These are phyloP conservation scores for Cinnamomum micranthum DNA, from an alignment of 164 flowering plant genomes.

Conservation along the genomic window DNA sequence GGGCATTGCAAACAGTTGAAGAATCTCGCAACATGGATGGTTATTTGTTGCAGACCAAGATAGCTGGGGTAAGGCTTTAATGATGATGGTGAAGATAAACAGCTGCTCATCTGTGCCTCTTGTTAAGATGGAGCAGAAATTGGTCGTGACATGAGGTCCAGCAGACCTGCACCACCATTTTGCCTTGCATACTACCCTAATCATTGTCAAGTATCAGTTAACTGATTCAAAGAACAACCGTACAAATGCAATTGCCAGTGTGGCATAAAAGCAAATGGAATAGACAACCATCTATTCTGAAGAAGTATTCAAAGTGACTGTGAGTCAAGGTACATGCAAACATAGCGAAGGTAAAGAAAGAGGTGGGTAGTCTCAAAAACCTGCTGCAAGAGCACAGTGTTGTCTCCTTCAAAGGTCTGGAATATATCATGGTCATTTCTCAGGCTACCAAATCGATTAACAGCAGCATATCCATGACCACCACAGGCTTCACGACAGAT, in stretches of 20 bases:
- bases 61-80: no score
- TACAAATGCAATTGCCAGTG: background rate
- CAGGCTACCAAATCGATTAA: constrained; percentile 80
- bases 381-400: constrained; percentile 97
- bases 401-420: constrained; percentile 99
- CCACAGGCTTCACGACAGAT: constrained; percentile 94
- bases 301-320: background rate
- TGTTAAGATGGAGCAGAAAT: background rate
- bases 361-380: constrained; percentile 22
- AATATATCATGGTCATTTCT: constrained; percentile 97
- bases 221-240: background rate
- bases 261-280: background rate
- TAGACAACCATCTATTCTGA: background rate
- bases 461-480: constrained; percentile 98
- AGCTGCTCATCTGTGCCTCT: background rate
- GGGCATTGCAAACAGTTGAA: background rate
- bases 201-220: background rate
- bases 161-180: background rate
- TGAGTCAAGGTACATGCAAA: background rate
- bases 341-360: background rate
- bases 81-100: no score
- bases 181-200: background rate
- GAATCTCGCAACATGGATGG: background rate
- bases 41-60: no score
- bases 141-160: background rate